Percentiles rank a stretch among this genome's conserved stretches.
phyloP scores from a whole-genome alignment of 2,329 filamentous ascomycete species.

The Mollisia scopiformis region DNA sequence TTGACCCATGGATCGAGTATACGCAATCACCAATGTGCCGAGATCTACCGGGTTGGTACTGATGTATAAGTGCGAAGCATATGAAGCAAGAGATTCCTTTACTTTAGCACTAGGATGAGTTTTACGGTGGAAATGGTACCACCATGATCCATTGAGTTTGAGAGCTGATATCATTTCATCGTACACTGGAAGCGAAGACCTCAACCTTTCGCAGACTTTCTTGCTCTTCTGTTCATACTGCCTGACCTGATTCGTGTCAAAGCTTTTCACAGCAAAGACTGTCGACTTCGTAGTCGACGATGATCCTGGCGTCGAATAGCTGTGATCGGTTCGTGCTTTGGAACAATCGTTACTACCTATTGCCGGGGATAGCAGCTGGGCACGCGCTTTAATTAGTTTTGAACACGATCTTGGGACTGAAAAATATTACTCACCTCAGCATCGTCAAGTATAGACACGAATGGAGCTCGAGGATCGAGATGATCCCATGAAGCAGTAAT shows the following conservation, averaged over 20 bases:
- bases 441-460: conserved; percentile 3
- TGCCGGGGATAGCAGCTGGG: neutral
- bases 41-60: conserved; percentile 43
- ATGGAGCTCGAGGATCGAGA: neutral
- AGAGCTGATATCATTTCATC: neutral
- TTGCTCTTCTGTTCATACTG: neutral
- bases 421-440: neutral
- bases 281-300: neutral
- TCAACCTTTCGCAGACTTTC: neutral
- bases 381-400: neutral
- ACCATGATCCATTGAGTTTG: conserved; percentile 1
- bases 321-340: neutral
- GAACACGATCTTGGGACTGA: neutral
- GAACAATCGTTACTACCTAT: neutral
- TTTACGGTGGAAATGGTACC: conserved; percentile 1
- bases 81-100: conserved; percentile 33
- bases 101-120: conserved; percentile 14
- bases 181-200: neutral
- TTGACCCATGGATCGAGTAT: conserved; percentile 38
- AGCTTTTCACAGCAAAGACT: neutral
- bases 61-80: conserved; percentile 41
- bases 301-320: neutral
- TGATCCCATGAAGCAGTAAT: neutral
- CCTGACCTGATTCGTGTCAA: neutral
- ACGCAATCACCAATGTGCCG: conserved; percentile 42